These are phyloP conservation scores for Nakazawaea ernobii DNA, from an alignment of 805 yeast genomes.

Conservation along the genomic window DNA sequence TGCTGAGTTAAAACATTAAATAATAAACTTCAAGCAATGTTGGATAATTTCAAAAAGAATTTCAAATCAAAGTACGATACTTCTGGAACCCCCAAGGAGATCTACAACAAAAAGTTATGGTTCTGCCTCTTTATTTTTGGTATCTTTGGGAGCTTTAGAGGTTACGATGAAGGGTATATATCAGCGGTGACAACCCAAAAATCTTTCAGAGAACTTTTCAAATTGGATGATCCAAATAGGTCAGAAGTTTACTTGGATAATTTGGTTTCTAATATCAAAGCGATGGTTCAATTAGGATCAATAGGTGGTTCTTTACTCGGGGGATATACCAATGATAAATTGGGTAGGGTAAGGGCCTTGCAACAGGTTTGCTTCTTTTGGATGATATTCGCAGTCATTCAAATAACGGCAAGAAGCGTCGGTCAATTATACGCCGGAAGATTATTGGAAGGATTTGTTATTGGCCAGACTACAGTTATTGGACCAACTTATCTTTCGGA, in stretches of 20 bases:
- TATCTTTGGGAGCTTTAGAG: conserved; percentile 50
- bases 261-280: conserved; percentile 44
- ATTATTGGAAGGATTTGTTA: conserved; percentile 48
- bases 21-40: neutral
- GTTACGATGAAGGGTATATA: conserved; percentile 50
- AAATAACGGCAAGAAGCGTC: conserved; percentile 36
- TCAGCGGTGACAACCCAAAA: conserved; percentile 39
- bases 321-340: conserved; percentile 38
- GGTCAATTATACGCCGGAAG: conserved; percentile 55
- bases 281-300: conserved; percentile 52
- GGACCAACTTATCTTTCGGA: conserved; percentile 54
- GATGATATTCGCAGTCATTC: conserved; percentile 42
- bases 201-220: conserved; percentile 37
- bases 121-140: conserved; percentile 46
- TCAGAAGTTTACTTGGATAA: conserved; percentile 33
- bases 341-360: conserved; percentile 49
- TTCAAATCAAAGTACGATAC: conserved; percentile 8
- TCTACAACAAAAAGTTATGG: conserved; percentile 41
- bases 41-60: neutral
- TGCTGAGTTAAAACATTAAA: neutral
- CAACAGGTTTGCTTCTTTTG: conserved; percentile 37
- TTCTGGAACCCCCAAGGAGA: conserved; percentile 31
- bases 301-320: conserved; percentile 49
- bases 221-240: conserved; percentile 34
- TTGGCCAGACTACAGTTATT: conserved; percentile 51